Base-by-base conservation (phyloP, 2,329 filamentous ascomycete genomes). In the Clarireedia paspali region DNA sequence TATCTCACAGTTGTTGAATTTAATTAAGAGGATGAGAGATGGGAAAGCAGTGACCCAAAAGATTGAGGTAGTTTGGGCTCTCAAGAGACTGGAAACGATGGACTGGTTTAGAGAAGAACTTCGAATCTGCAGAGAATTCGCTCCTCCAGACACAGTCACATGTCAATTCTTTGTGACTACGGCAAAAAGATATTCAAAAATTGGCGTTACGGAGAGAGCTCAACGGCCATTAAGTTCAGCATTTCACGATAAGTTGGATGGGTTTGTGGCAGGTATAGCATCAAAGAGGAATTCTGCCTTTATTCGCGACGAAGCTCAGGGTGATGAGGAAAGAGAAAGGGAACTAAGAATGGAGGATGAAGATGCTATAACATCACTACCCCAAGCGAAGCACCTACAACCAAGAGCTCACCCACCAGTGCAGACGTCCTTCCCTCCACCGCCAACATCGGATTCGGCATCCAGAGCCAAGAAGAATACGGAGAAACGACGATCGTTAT, bases 21-120 rank as follows among this genome's bases (percentile, higher is more conserved):
- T 97, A n/a, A 95, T 96, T 73, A 96, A 96, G 73, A 85, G 91
- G 57, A 96, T 97, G 87, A 85, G 91, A 57, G 91, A 96, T 67
- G 89, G 90, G 50, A 96, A 96, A 71, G 91, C 92, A 36, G 89
- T 96, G 46, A 96, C 91, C 2, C 89, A 88, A 69, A 89, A 87
- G 61, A 87, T 97, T 5, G 87, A 94, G 15, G 89, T 97, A 1
- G 82, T 97, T n/a, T 97, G 92, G 92, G 85, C 91, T 5, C 76
- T 96, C 62, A 95, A 94, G 72, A 83, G 88, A 55, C 84, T 94
- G 14, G 92, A 96, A 70, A 89, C 90, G 1, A 90, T 97, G 84
- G 90, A 96, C 69, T 97, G 92, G 92, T 97, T 96, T 77, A 88
- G 89, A 62, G 91, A 96, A 72, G 92, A 96, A 70, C 77, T 96